Base-by-base conservation (phyloP, 768 basidiomycete genomes). In the Dentipellis fragilis region DNA sequence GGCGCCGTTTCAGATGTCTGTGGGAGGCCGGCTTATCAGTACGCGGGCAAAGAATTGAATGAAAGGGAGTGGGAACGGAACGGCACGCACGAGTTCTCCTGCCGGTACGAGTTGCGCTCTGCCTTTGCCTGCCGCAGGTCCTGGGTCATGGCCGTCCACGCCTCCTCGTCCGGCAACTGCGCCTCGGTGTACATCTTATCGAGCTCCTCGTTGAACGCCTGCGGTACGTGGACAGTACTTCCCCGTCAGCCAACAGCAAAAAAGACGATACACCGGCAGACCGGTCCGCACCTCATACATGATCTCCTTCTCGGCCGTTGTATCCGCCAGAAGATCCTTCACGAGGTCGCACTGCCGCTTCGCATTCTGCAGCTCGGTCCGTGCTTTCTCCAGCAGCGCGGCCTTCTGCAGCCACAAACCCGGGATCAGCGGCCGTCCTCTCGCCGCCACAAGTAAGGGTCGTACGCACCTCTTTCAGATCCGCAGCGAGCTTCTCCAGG, bases 191-290 rank as follows among this genome's bases (percentile, higher is more conserved):
- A 95, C 89, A 95, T 90, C 16, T 80, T 83, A 60, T 93, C 92
- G 35, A 96, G 76, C 67, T 95, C 93, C 65, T 93, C 91, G 67
- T 96, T 95, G 72, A 96, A 94, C 2, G 90, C 88, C 92, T 94
- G 37, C 1, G 10, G 39, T 12, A 40, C 39, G 39, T 12, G 39
- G 10, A n/a, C n/a, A n/a, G n/a, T n/a, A n/a, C n/a, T n/a, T n/a
- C n/a, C 29, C 29, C 3, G 29, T 29, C 29, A 29, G 29, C 29
- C 29, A 29, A 3, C 29, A 29, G 29, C 29, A 29, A 29, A 6
- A 29, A 29, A 29, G 6, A 36, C 52, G 16, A 10, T n/a, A 35
- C 19, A 37, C 29, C 29, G 3, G 29, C 29, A 29, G 3, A 6
- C 10, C 10, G 0, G 46, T 14, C 65, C 78, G 63, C 42, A 93